Conservation (phyloP, 805 yeast species). For the Sporopachydermia quercuum region DNA sequence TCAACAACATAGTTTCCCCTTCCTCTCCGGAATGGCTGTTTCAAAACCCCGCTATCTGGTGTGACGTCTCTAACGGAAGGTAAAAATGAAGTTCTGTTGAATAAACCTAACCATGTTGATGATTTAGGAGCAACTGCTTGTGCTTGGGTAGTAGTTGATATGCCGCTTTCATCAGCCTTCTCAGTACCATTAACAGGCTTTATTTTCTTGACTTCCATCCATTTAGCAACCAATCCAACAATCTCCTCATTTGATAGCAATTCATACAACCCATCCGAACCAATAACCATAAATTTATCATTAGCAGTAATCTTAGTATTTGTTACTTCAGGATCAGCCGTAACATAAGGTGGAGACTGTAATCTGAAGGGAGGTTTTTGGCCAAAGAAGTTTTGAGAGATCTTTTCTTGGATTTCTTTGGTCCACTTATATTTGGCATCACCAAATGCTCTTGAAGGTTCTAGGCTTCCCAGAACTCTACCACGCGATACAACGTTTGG, state of each 20-base stretch:
- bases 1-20: conserved; percentile 26
- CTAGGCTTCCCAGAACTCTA: conserved; percentile 81
- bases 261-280: conserved; percentile 89
- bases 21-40: conserved; percentile 55
- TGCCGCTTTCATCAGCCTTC: not conserved
- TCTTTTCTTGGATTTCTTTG: conserved; percentile 52
- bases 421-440: conserved; percentile 90
- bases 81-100: conserved; percentile 2
- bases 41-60: not conserved
- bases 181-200: not conserved
- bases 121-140: not conserved
- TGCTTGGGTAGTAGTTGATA: not conserved
- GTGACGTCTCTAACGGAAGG: conserved; percentile 1
- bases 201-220: conserved; percentile 70
- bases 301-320: conserved; percentile 63
- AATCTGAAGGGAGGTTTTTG: conserved; percentile 54
- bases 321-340: conserved; percentile 89
- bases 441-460: conserved; percentile 94
- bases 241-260: conserved; percentile 86
- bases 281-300: conserved; percentile 81
- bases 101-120: not conserved
- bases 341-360: conserved; percentile 89
- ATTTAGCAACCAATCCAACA: conserved; percentile 78
- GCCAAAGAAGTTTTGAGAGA: conserved; percentile 70
- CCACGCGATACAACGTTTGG: conserved; percentile 67